Conservation (phyloP, 805 yeast genomes). For the Sugiyamaella chiloensis region DNA sequence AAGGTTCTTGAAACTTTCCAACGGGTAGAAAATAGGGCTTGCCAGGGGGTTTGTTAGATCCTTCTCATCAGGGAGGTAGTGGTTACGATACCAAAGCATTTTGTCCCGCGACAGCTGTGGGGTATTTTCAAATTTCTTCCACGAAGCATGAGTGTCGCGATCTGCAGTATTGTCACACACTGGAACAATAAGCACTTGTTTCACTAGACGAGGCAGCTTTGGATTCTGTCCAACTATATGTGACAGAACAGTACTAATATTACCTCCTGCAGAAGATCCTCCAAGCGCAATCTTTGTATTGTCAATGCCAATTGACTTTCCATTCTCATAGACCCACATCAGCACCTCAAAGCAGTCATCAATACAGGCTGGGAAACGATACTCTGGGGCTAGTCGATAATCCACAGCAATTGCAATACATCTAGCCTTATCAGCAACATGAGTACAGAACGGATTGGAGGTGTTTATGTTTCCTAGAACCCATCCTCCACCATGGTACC, state of each 20-base stretch:
- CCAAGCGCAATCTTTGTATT: constrained; percentile 37
- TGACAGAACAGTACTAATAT: constrained; percentile 32
- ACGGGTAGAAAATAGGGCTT: constrained; percentile 43
- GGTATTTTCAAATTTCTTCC: constrained; percentile 29
- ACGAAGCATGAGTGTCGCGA: constrained; percentile 36
- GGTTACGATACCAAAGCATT: constrained; percentile 46
- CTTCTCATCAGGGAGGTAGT: constrained; percentile 40
- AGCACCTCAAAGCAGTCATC: constrained; percentile 42
- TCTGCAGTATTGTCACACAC: constrained; percentile 30
- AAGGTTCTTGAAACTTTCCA: constrained; percentile 37
- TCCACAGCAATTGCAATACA: constrained; percentile 45
- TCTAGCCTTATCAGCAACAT: constrained; percentile 37
- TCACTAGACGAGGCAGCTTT: constrained; percentile 36
- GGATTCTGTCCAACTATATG: constrained; percentile 32
- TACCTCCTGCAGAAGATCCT: constrained; percentile 48
- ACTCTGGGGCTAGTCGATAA: constrained; percentile 50
- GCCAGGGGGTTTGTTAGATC: constrained; percentile 36
- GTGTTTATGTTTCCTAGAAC: constrained; percentile 40
- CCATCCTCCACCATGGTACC: constrained; percentile 49
- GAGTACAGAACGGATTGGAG: constrained; percentile 44
- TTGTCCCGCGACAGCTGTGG: constrained; percentile 46
- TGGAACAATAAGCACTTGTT: constrained; percentile 43
- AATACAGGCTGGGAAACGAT: constrained; percentile 47
- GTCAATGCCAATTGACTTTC: constrained; percentile 15
- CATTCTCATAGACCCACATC: constrained; percentile 15